Base-by-base conservation (phyloP, 2,329 filamentous ascomycete genomes). In the Fusarium fracticaudum region DNA sequence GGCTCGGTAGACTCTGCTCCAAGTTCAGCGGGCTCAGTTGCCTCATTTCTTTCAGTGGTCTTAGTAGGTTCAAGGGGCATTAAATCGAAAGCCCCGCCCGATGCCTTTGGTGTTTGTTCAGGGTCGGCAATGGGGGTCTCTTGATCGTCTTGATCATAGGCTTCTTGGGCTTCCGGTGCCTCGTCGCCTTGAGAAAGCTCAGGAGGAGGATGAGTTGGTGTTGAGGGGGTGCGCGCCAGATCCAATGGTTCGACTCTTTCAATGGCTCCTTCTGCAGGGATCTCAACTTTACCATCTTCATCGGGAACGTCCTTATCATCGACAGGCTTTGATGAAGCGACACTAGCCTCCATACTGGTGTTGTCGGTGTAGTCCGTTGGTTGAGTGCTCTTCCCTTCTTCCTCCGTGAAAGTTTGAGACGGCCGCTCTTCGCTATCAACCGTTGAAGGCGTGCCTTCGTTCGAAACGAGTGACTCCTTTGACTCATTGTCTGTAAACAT, bases 401-500 rank as follows among this genome's bases (percentile, higher is more conserved):
- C 76, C 51, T 88, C 87, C 3, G 84, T 84, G 58, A 83, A 84
- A 8, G 82, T 82, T 72, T 87, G 85, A 6, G 84, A 85, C 10
- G 81, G 80, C 44, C 81, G 85, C 60, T 89, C 88, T 14, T 86
- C 85, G 17, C 83, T 80, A 67, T 89, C 87, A 11, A 86, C 84
- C 5, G 86, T 84, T 29, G 92, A 91, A 13, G 86, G 84, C 6
- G 87, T 86, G 47, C 93, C 91, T 57, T 97, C 94, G 18, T 89
- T 90, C 12, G 92, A 90, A 10, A 88, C 87, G 22, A 95, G 84
- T 2, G 93, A 93, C 66, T 94, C 92, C 67, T 93, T 92, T 6
- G 94, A 95, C 72, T 95, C 94, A 77, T 95, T 93, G 80, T 98
- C 95, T 13, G 96, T 90, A 80, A 99, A 99, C 81, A 99, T 94